Base-by-base conservation (phyloP, 768 basidiomycete species). In the Suillus lakei region DNA sequence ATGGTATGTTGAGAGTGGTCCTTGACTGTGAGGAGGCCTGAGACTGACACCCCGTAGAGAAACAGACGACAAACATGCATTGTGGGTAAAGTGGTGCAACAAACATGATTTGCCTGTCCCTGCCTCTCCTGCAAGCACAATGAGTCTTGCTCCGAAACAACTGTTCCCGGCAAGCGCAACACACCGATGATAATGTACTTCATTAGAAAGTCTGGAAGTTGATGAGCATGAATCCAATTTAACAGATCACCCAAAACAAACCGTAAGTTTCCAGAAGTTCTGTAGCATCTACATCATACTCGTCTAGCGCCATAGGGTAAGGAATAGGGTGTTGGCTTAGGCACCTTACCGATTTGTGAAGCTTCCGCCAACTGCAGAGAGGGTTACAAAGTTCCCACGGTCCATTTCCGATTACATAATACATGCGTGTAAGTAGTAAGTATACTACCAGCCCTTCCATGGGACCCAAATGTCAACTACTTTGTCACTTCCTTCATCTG, bases 91-190 rank as follows among this genome's bases (percentile, higher is more conserved):
- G 69, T 98, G 95, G 77, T 98, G 95, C 60, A 99, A 82, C 62
- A 99, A 82, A 78, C 98, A 99, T 26, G 96, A 96, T 85, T 99
- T 99, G 44, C 98, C 98, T 5, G 95, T 93, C 67, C 96, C 97
- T 26, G 97, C 93, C 82, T 98, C 96, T 68, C 96, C 96, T 98
- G 66, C 30, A 69, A 66, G 39, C 23, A 39, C 18, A 28, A 60
- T 41, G 38, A 64, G 62, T 62, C 59, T 63, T 54, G 63, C 38
- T 60, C 38, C 30, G 58, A 55, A 69, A 60, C 41, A 64, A 58
- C 23, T 56, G 54, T 54, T 56, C 60, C 53, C 28, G 58, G 60
- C 39, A 23, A 48, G 44, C 67, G 26, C 64, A 15, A 66, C 83
- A 65, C 70, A 94, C 97, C 97, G 72, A 98, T 95, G 70, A 99